Evolutionary conservation across 192 early-diverging fungal species (phyloP).

Genomic region (Coemansia sp.): DNA sequence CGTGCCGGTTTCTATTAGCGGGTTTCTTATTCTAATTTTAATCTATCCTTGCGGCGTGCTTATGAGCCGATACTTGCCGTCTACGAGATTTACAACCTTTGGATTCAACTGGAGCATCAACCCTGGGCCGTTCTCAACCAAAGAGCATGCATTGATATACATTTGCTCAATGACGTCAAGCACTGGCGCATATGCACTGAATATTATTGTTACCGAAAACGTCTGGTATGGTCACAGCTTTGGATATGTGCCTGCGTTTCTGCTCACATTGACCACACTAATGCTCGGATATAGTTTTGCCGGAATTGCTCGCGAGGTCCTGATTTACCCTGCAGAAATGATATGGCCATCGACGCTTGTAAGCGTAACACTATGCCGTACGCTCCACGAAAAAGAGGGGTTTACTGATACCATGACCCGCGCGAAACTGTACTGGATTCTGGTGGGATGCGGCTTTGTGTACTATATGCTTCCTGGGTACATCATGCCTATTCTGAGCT

Average conservation of each 20-base stretch:
- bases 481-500: slow-evolving; percentile 48
- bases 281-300: slow-evolving; percentile 68
- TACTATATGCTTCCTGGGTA: slow-evolving; percentile 56
- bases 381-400: slow-evolving; percentile 38
- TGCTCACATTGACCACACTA: slow-evolving; percentile 60
- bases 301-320: slow-evolving; percentile 57
- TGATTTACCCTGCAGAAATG: slow-evolving; percentile 62
- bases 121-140: slow-evolving; percentile 59
- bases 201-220: slow-evolving; percentile 57
- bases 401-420: not conserved
- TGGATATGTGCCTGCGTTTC: slow-evolving; percentile 56
- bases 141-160: slow-evolving; percentile 56
- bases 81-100: slow-evolving; percentile 24
- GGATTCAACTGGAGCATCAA: slow-evolving; percentile 40
- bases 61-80: slow-evolving; percentile 8
- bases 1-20: slow-evolving; percentile 28
- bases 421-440: slow-evolving; percentile 45
- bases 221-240: slow-evolving; percentile 60
- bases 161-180: slow-evolving; percentile 5
- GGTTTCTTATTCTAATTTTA: slow-evolving; percentile 11
- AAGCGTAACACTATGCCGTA: slow-evolving; percentile 50
- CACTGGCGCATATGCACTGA: slow-evolving; percentile 43
- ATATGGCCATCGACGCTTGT: slow-evolving; percentile 62
- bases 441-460: slow-evolving; percentile 36
- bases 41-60: slow-evolving; percentile 7